These are phyloP conservation scores for Vigna nakashimae DNA, from an alignment of 306 rosid species.

Conservation along the genomic window DNA sequence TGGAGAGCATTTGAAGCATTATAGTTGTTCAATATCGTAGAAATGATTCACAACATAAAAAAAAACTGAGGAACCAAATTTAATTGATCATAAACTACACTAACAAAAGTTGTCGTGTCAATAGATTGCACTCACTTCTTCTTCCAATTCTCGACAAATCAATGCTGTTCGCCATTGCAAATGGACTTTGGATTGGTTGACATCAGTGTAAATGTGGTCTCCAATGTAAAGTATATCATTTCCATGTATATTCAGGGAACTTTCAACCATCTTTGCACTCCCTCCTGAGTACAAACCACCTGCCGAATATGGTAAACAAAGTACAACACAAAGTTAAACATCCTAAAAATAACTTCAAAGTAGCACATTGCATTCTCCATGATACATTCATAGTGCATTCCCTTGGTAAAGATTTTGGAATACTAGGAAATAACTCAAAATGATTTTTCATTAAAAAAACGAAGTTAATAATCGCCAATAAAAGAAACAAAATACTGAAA, in stretches of 20 bases:
- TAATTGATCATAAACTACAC: neutral
- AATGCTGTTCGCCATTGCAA: constrained; percentile 96
- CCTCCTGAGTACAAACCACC: constrained; percentile 99
- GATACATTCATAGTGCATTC: no score
- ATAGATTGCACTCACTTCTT: constrained; percentile 68
- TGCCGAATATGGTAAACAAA: constrained; percentile 48
- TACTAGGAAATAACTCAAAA: no score
- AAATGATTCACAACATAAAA: constrained; percentile 12
- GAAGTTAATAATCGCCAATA: no score
- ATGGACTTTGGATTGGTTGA: constrained; percentile 94
- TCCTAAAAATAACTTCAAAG: neutral
- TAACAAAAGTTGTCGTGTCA: no score
- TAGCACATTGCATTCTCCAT: neutral
- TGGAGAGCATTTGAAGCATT: constrained; percentile 7
- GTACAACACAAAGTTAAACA: neutral
- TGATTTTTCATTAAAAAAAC: no score
- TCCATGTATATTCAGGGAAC: constrained; percentile 82
- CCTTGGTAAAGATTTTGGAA: no score
- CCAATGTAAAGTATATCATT: constrained; percentile 97
- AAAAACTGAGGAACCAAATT: neutral
- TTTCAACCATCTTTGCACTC: constrained; percentile 95
- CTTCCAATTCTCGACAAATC: constrained; percentile 93
- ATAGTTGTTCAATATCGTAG: constrained; percentile 18
- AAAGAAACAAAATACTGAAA: no score
- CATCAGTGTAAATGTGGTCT: constrained; percentile 96